phyloP scores from a whole-genome alignment of 2,329 filamentous ascomycete species.

The Fusarium tjaetaba region DNA sequence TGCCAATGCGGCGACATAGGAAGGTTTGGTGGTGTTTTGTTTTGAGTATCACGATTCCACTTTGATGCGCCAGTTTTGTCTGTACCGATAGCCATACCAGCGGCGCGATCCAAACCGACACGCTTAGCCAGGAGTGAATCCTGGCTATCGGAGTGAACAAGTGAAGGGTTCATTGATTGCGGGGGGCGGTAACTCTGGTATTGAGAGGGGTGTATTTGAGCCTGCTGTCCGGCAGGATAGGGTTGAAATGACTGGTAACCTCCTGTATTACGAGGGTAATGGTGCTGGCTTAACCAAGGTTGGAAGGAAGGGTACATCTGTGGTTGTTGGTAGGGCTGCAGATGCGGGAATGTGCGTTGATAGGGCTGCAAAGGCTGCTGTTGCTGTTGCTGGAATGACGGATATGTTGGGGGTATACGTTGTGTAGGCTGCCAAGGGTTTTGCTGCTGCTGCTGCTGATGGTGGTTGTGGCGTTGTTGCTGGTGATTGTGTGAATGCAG shows the following conservation, averaged over 20 bases:
- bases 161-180: conserved; percentile 14
- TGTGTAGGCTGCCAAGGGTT: conserved; percentile 25
- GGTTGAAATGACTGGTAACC: conserved; percentile 21
- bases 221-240: conserved; percentile 14
- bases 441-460: conserved; percentile 32
- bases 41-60: conserved; percentile 31
- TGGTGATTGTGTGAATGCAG: conserved; percentile 34
- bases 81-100: conserved; percentile 54
- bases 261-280: conserved; percentile 21
- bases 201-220: conserved; percentile 28
- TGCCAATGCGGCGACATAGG: conserved; percentile 48
- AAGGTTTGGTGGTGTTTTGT: conserved; percentile 17
- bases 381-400: conserved; percentile 34
- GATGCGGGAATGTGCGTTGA: conserved; percentile 24
- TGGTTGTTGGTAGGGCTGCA: conserved; percentile 28
- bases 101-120: conserved; percentile 60
- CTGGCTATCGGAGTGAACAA: conserved; percentile 42
- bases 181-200: conserved; percentile 26
- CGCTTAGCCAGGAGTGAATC: conserved; percentile 63
- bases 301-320: conserved; percentile 24
- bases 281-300: conserved; percentile 28
- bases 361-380: conserved; percentile 27
- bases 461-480: conserved; percentile 27
- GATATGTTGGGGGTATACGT: conserved; percentile 33
- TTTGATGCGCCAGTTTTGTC: conserved; percentile 7